These are phyloP conservation scores for Cryphonectria carpinicola DNA, from an alignment of 2,329 filamentous ascomycete species.

Conservation along the genomic window DNA sequence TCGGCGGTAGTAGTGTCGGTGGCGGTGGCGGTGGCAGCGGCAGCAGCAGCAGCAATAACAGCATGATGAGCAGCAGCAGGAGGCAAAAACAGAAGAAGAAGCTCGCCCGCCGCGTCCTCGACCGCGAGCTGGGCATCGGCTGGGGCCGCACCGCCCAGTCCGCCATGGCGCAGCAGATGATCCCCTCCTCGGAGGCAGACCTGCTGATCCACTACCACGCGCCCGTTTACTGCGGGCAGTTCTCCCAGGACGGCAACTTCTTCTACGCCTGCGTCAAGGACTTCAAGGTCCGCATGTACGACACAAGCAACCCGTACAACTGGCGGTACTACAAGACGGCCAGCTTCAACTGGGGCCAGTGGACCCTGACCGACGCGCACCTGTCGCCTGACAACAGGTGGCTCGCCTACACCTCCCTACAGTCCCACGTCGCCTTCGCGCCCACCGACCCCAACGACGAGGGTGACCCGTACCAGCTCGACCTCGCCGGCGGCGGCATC, in stretches of 20 bases:
- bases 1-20: too few relatives aligned
- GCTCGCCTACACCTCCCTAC: conserved; percentile 89
- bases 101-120: conserved; percentile 72
- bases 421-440: conserved; percentile 81
- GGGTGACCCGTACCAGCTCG: conserved; percentile 78
- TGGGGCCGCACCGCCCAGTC: conserved; percentile 63
- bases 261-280: conserved; percentile 93
- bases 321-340: conserved; percentile 97
- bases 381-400: conserved; percentile 90
- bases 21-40: too few relatives aligned
- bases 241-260: conserved; percentile 96
- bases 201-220: conserved; percentile 86
- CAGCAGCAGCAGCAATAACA: neutral
- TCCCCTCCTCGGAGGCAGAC: conserved; percentile 78
- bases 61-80: conserved; percentile 38
- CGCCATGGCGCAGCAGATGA: conserved; percentile 72
- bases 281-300: conserved; percentile 95
- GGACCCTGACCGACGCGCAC: conserved; percentile 95
- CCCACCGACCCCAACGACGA: conserved; percentile 83
- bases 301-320: conserved; percentile 91
- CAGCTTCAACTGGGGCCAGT: conserved; percentile 81
- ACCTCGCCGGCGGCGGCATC: conserved; percentile 59
- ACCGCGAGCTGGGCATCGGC: conserved; percentile 79
- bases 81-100: conserved; percentile 56
- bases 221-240: conserved; percentile 92